Base-by-base conservation (phyloP, 495 filamentous ascomycete genomes). In the Entonaema liquescens region DNA sequence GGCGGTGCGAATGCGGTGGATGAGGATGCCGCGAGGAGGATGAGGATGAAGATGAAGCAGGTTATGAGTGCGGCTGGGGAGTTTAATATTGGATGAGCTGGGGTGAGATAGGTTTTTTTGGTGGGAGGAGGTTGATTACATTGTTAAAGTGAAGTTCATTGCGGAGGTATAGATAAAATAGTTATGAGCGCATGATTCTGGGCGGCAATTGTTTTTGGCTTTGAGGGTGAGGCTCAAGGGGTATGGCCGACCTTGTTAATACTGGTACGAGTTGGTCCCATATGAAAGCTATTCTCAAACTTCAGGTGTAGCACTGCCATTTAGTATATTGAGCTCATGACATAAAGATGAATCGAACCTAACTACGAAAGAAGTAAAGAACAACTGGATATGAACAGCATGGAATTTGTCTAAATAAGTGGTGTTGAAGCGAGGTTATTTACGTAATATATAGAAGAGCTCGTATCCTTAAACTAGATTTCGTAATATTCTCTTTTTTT, bases 11-110 rank as follows among this genome's bases (percentile, higher is more conserved):
- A 71, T 19, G 79, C 78, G 19, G 87, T 85, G 72, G 83, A 87
- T 57, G 83, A 87, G 61, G 89, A 90, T 59, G 93, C 90, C 15
- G 89, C 86, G 42, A 83, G 82, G 74, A 89, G 89, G 83, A 97
- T 96, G 90, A 84, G 86, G 69, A 85, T 83, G 79, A 95, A 95
- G 88, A 91, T 94, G 88, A 91, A 83, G 82, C 84, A 89, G 77
- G 84, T 91, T 31, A 92, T 92, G 88, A 85, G 88, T 73, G 85
- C 85, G 26, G 89, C 92, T 12, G 88, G 84, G 72, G 94, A 97
- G 80, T 97, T 97, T 77, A 97, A 97, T 80, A 86, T 97, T 74
- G 93, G 93, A 4, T 97, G 60, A 68, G 25, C 4, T 11, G 17
- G 21, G 0, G 29, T 12, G 3, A 12, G n/a, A 6, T 23, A 12